Percentiles rank a stretch among this genome's conserved stretches.
These are phyloP conservation scores for Nectriaceae sp. DNA, from an alignment of 2,329 filamentous ascomycete species.

Conservation along the genomic window DNA sequence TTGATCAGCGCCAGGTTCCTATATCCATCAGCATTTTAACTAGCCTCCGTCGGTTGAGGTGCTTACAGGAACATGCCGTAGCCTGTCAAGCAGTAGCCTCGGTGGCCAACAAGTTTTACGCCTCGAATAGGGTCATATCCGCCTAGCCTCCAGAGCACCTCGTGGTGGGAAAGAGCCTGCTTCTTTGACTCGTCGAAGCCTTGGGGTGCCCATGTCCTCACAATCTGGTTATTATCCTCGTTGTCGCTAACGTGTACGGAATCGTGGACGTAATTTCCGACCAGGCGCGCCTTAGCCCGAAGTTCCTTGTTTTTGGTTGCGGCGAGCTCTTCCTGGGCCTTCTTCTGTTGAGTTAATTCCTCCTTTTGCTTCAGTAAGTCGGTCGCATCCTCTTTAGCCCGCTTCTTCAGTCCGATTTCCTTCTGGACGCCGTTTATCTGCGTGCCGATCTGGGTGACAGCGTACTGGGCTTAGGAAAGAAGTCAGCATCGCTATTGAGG, in stretches of 20 bases:
- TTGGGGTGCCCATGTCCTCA: slow-evolving; percentile 80
- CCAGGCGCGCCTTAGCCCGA: slow-evolving; percentile 76
- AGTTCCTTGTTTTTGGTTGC: slow-evolving; percentile 73
- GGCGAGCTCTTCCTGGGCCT: slow-evolving; percentile 73
- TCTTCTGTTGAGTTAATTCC: slow-evolving; percentile 79
- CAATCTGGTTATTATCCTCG: slow-evolving; percentile 82
- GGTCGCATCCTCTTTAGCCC: slow-evolving; percentile 86
- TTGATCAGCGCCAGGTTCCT: slow-evolving; percentile 88
- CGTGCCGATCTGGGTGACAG: slow-evolving; percentile 75
- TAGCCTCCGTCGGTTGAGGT: neutral
- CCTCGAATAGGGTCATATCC: slow-evolving; percentile 93
- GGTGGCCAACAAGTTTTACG: slow-evolving; percentile 90
- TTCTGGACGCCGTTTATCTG: slow-evolving; percentile 90
- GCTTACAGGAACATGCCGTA: slow-evolving; percentile 77
- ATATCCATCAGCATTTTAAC: slow-evolving; percentile 14
- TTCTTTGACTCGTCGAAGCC: slow-evolving; percentile 74
- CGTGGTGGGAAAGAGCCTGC: slow-evolving; percentile 85
- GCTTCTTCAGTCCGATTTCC: slow-evolving; percentile 89
- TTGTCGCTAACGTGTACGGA: slow-evolving; percentile 82
- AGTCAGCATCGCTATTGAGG: slow-evolving; percentile 10
- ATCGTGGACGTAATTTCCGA: slow-evolving; percentile 76
- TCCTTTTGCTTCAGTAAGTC: slow-evolving; percentile 79
- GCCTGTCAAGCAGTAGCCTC: slow-evolving; percentile 88
- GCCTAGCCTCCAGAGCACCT: slow-evolving; percentile 83
- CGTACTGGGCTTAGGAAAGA: slow-evolving; percentile 60